Conservation (phyloP, 306 rosid genomes). For the Psophocarpus tetragonolobus region DNA sequence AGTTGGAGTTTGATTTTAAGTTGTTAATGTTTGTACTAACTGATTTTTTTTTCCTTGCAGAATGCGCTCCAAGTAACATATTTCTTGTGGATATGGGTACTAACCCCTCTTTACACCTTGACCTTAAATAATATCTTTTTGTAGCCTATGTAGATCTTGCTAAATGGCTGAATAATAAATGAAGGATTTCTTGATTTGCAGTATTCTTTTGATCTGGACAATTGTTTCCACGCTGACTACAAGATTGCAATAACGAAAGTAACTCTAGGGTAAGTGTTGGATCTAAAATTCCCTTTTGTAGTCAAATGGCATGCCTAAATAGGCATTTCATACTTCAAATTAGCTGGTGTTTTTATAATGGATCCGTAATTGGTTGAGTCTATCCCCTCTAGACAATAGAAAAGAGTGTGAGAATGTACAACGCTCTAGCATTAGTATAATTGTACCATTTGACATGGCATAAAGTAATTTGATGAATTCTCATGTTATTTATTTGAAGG, state of each 20-base stretch:
- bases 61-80: conserved; percentile 93
- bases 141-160: neutral
- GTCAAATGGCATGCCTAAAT: neutral
- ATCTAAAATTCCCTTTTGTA: neutral
- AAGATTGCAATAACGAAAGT: conserved; percentile 66
- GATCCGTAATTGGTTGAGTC: conserved; percentile 1
- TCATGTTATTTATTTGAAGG: conserved; percentile 45
- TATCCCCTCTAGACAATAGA: neutral
- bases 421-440: neutral
- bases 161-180: conserved; percentile 5
- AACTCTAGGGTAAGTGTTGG: conserved; percentile 66
- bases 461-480: conserved; percentile 24
- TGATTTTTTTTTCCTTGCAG: conserved; percentile 57
- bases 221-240: conserved; percentile 79
- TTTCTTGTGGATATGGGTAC: conserved; percentile 94
- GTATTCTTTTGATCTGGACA: conserved; percentile 71
- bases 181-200: conserved; percentile 49
- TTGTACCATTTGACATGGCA: neutral
- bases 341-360: neutral
- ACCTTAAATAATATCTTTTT: neutral
- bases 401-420: no score
- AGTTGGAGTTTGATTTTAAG: neutral
- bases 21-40: conserved; percentile 9
- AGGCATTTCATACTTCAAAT: neutral
- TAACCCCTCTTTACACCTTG: conserved; percentile 18